Evolutionary conservation across 805 yeast genomes (phyloP).

Genomic region (Ogataea siamensis): DNA sequence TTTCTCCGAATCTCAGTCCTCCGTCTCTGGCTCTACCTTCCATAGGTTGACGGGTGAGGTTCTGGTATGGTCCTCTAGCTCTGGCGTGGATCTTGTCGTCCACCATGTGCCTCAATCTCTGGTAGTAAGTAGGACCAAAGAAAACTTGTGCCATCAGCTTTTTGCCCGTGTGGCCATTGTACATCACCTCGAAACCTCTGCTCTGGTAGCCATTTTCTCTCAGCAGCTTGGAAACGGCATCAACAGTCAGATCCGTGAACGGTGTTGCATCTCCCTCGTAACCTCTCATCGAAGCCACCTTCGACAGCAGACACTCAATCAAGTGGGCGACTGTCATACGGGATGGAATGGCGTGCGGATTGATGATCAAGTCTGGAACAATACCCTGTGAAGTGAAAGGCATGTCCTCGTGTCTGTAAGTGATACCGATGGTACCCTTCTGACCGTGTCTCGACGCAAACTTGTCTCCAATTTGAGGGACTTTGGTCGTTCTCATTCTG

Average conservation of each 20-base stretch:
- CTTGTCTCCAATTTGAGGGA: constrained; percentile 99
- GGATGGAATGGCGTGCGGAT: constrained; percentile 99
- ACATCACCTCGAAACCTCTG: constrained; percentile 98
- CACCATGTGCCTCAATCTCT: constrained; percentile 98
- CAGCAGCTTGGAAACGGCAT: constrained; percentile 86
- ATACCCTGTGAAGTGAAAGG: constrained; percentile 94
- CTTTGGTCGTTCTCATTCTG: constrained; percentile 97
- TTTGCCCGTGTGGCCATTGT: constrained; percentile 98
- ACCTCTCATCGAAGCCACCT: constrained; percentile 92
- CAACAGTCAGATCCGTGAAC: constrained; percentile 97
- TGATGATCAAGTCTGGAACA: constrained; percentile 95
- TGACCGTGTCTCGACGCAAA: constrained; percentile 99
- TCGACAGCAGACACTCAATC: constrained; percentile 94
- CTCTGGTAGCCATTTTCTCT: constrained; percentile 97
- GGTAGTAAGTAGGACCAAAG: constrained; percentile 99
- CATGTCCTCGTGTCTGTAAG: constrained; percentile 98
- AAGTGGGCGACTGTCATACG: constrained; percentile 99
- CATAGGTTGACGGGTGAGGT: constrained; percentile 95
- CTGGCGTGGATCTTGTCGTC: constrained; percentile 99
- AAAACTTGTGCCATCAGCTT: constrained; percentile 96
- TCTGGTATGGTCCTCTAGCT: constrained; percentile 99
- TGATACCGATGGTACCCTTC: constrained; percentile 99
- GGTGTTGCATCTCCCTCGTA: constrained; percentile 99
- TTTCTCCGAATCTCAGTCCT: constrained; percentile 98
- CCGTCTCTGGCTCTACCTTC: constrained; percentile 99